Base-by-base conservation (phyloP, 306 rosid species). In the Begonia loranthoides region DNA sequence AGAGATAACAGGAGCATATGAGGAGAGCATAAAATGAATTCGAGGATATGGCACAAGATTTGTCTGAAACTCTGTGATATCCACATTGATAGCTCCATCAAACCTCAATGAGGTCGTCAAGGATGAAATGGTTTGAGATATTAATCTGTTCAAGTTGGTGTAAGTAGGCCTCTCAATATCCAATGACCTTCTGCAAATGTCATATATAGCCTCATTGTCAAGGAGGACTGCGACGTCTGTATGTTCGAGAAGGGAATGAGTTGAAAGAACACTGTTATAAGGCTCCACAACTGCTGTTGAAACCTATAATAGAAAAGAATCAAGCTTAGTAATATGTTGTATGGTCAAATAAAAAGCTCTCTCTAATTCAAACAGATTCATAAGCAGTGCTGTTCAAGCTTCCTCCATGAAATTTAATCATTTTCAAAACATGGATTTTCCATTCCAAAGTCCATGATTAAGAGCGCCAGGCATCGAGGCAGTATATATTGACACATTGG, bases 211-310 rank as follows among this genome's bases (percentile, higher is more conserved):
- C 49, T 88, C 96, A 50, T 88, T 88, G 74, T 88, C 96, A 53
- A 88, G 66, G 0, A 88, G 93, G 1, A 88, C 93, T 21, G 96
- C 74, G 22, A 88, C 96, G 69, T 88, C 94, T 1, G 96, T 87
- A 75, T 87, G 96, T 67, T 84, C 94, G 52, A 84, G 62, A 45
- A 87, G 94, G 40, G 96, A 81, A 62, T 87, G 96, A n/a, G 96
- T 88, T 14, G 94, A 84, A 45, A 88, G 93, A 45, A 88, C 94
- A 62, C 96, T 88, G 79, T 88, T 88, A 80, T 88, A 88, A 13
- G 94, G 96, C 73, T 88, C 96, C 55, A 88, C 96, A 64, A 88
- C 96, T 57, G 96, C 81, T 57, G 96, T 88, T 15, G 96, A 88
- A 6, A 88, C 94, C 65, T 84, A 28, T 28, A 28, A 28, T 28